A percentile compares a stretch with the other conserved stretches of the same genome.
Conservation (phyloP, 2,329 filamentous ascomycete genomes). For the Parafenestella ontariensis region DNA sequence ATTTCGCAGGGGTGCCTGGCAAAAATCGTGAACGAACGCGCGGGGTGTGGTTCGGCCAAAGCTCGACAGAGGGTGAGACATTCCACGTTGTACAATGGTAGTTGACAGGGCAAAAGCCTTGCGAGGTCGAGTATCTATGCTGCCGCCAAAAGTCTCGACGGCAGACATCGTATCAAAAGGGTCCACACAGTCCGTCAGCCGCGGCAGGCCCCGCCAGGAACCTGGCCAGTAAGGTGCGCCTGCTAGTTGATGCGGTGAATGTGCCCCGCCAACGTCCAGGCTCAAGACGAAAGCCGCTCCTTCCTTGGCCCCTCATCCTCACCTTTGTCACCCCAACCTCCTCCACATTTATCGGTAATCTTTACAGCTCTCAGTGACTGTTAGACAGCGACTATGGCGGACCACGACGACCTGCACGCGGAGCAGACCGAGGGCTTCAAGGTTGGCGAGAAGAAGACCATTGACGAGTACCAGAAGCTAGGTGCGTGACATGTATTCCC, state of each 20-base stretch:
- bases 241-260: conserved; percentile 29
- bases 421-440: conserved; percentile 96
- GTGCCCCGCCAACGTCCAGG: conserved; percentile 32
- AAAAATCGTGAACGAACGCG: conserved; percentile 2
- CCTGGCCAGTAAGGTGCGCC: conserved; percentile 17
- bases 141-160: conserved; percentile 6
- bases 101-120: background rate
- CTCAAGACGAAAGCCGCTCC: conserved; percentile 22
- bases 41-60: conserved; percentile 12
- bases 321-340: too few species aligned
- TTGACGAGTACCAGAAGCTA: conserved; percentile 92
- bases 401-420: conserved; percentile 78
- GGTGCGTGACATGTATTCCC: conserved; percentile 64
- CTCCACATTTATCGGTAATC: conserved; percentile 1
- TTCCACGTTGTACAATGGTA: background rate
- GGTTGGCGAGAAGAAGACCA: conserved; percentile 97
- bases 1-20: background rate
- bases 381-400: conserved; percentile 35
- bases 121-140: background rate
- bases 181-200: conserved; percentile 13
- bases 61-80: background rate
- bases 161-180: conserved; percentile 2
- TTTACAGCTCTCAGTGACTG: conserved; percentile 3
- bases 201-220: conserved; percentile 26
- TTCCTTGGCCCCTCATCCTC: conserved; percentile 15